Evolutionary conservation across 345 rosid species (phyloP).

Genomic region (Pelargonium nanum): DNA sequence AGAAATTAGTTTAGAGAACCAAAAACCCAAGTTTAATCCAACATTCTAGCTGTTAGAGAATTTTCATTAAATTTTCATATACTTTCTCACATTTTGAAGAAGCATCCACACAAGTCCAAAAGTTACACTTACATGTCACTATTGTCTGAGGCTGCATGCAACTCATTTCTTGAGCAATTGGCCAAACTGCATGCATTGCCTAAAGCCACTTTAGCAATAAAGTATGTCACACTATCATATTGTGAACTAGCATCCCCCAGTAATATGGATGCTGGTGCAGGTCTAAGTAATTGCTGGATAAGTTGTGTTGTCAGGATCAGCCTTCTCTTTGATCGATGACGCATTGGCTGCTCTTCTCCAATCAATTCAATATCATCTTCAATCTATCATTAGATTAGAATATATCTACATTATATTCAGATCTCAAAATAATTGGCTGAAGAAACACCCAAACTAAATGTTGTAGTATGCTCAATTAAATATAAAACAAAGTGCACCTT

Average conservation of each 20-base stretch:
- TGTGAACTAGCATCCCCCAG: constrained; percentile 37
- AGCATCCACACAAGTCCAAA: background rate
- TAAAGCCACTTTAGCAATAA: constrained; percentile 42
- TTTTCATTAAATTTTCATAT: background rate
- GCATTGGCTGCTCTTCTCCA: constrained; percentile 35
- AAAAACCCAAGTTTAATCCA: background rate
- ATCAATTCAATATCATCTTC: constrained; percentile 40
- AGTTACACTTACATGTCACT: constrained; percentile 44
- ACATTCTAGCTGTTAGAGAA: background rate
- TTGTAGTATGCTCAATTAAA: constrained; percentile 9
- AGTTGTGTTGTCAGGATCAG: constrained; percentile 65
- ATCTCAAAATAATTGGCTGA: background rate
- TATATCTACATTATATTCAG: constrained; percentile 1
- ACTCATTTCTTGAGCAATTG: constrained; percentile 24
- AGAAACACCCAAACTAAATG: no score
- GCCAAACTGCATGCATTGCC: constrained; percentile 61
- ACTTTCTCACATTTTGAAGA: no score
- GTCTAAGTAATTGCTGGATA: constrained; percentile 55
- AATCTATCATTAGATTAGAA: constrained; percentile 35
- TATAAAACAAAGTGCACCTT: constrained; percentile 37
- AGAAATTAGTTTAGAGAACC: background rate
- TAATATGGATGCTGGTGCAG: constrained; percentile 48
- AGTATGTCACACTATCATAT: constrained; percentile 42
- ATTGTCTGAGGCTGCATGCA: constrained; percentile 14
- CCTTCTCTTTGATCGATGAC: constrained; percentile 67